Evolutionary conservation across 257 asterid genomes (phyloP).

Genomic region (Sherardia arvensis): DNA sequence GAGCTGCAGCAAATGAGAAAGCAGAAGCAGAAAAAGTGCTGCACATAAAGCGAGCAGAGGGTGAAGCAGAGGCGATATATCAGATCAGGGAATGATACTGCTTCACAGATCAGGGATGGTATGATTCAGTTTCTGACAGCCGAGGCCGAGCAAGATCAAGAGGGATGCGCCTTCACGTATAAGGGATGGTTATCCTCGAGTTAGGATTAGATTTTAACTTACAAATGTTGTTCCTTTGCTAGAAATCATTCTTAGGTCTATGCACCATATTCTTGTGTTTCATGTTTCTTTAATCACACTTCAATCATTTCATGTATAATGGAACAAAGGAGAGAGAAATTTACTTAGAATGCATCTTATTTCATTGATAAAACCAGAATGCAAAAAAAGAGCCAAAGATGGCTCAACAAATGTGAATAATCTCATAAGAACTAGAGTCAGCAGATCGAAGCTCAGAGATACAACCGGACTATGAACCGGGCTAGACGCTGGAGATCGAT

Average conservation of each 20-base stretch:
- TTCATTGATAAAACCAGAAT: neutral
- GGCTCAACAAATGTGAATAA: neutral
- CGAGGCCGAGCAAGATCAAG: neutral
- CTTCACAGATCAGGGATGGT: constrained; percentile 17
- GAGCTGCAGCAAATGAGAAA: constrained; percentile 20
- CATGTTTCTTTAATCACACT: no score
- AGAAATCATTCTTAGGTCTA: no score
- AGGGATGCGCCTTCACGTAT: neutral
- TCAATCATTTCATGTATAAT: no score
- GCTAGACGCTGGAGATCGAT: no score
- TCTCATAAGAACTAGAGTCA: no score
- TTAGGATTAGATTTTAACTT: no score
- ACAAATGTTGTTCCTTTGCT: no score
- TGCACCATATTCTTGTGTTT: no score
- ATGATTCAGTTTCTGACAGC: constrained; percentile 9
- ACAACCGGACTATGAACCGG: no score
- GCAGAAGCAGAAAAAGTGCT: constrained; percentile 24
- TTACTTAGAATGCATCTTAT: neutral
- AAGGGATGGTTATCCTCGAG: neutral
- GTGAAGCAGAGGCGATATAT: constrained; percentile 20
- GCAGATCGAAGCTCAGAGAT: no score
- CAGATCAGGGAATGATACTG: constrained; percentile 13
- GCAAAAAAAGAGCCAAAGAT: no score
- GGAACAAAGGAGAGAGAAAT: no score
- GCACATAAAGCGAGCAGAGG: constrained; percentile 28